Evolutionary conservation across 78 protist genomes (phyloP), one percentile per base, ranked within the genome.

Genomic region (Creolimax fragrantissima): DNA sequence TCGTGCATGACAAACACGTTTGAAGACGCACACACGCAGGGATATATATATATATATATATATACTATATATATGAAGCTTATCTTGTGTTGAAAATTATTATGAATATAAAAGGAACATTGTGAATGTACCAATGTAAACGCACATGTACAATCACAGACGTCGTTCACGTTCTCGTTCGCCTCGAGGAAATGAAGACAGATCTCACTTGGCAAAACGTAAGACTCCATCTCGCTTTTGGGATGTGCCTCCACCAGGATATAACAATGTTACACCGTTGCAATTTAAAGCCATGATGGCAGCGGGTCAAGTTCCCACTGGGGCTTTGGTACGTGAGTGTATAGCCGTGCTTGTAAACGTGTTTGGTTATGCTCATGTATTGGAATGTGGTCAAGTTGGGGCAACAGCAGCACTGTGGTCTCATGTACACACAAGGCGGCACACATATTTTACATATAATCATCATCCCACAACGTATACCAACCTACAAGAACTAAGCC

Each of bases 211-310:
- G 43, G 88, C 88, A 11, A 37, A 24, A 11, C n/a, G 88, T 35
- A 84, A 35, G 35, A 35, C 88, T 7, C n/a, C 11, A 1, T 83
- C 86, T 36, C 86, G 86, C 74, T 86, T 37, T 45, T 86, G 90
- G 90, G 90, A 86, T 37, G 90, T 86, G 17, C 41, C 44, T 86
- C 90, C 90, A 11, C 58, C 42, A 7, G 90, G 90, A 4, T 86
- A 42, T 37, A 45, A 5, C 7, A 5, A 5, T 41, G 44, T 86
- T 4, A 5, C 42, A 5, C 58, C 90, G 7, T 4, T 42, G 44
- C 90, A 86, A 11, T 86, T 37, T 2, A 86, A 86, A 11, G 58
- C 42, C 24, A 86, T 86, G 90, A 35, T 86, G 17, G 90, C 90
- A 37, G 90, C 42, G 36, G 90, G 90, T 4, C 90, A 86, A 45